These are phyloP conservation scores for Gillenia trifoliata DNA, from an alignment of 306 rosid species.

Conservation along the genomic window DNA sequence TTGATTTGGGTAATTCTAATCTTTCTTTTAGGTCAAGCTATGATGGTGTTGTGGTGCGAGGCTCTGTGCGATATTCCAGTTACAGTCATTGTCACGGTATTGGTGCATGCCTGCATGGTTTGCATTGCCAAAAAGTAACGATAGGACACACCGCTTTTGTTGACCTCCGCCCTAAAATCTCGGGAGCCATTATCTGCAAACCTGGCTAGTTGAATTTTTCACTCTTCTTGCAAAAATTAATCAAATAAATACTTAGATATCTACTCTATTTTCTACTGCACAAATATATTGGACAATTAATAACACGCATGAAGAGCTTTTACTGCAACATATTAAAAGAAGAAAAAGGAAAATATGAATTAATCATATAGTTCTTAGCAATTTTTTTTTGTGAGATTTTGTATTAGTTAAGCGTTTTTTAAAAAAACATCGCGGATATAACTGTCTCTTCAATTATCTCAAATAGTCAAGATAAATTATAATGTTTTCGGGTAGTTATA, in stretches of 20 bases:
- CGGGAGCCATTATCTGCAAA: not conserved
- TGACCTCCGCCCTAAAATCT: conserved; percentile 7
- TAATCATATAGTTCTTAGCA: too few species aligned
- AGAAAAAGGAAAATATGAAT: too few species aligned
- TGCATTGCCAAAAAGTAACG: not conserved
- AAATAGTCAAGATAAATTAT: too few species aligned
- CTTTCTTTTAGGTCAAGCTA: not conserved
- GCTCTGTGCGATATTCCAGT: not conserved
- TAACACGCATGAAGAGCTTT: too few species aligned
- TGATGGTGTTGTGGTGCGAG: not conserved
- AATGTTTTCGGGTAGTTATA: too few species aligned
- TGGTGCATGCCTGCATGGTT: not conserved
- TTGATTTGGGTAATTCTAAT: not conserved
- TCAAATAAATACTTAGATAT: not conserved
- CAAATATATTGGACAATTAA: too few species aligned
- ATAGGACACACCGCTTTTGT: conserved; percentile 1
- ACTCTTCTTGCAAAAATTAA: not conserved
- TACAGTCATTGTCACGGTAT: not conserved
- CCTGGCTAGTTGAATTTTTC: not conserved
- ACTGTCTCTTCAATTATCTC: too few species aligned
- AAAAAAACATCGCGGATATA: too few species aligned
- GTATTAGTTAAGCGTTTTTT: too few species aligned
- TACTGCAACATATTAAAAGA: too few species aligned
- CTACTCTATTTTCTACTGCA: not conserved
- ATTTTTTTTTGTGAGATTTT: too few species aligned